phyloP scores from a whole-genome alignment of 2,329 filamentous ascomycete genomes.

The Botrytis squamosa region DNA sequence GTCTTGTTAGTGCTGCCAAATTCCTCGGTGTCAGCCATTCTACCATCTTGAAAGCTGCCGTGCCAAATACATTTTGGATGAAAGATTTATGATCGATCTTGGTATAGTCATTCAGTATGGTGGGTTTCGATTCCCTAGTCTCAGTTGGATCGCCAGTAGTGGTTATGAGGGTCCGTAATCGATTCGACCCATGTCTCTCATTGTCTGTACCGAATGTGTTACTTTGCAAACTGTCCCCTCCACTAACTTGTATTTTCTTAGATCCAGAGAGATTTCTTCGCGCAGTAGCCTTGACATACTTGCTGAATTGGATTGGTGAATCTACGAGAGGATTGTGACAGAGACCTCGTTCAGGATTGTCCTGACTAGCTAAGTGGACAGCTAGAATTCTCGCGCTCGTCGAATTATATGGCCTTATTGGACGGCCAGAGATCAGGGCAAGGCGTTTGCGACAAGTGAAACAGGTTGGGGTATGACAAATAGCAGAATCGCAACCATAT shows the following conservation, averaged over 20 bases:
- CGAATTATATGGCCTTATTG: constrained; percentile 74
- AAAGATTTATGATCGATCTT: constrained; percentile 60
- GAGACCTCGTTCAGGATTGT: constrained; percentile 69
- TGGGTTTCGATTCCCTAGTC: constrained; percentile 1
- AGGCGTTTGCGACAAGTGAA: constrained; percentile 73
- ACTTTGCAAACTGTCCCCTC: neutral
- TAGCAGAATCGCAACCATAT: constrained; percentile 68
- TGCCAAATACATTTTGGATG: constrained; percentile 64
- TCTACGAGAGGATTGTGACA: constrained; percentile 48
- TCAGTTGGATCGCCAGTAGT: neutral
- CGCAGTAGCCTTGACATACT: constrained; percentile 2
- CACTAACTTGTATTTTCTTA: neutral
- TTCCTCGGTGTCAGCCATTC: constrained; percentile 65
- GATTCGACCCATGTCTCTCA: neutral
- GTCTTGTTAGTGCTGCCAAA: constrained; percentile 29
- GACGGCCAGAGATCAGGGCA: constrained; percentile 60
- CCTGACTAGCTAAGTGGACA: constrained; percentile 75
- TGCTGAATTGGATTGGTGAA: constrained; percentile 15
- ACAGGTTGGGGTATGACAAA: constrained; percentile 75
- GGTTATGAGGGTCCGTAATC: neutral
- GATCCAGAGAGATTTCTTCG: constrained; percentile 12
- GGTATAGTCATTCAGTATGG: constrained; percentile 32
- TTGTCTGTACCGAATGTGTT: neutral
- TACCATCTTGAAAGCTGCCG: constrained; percentile 66
- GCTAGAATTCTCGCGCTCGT: constrained; percentile 81